Evolutionary conservation across 2,329 filamentous ascomycete genomes (phyloP), one percentile per base, ranked within the genome.

Genomic region (Fusarium camptoceras): DNA sequence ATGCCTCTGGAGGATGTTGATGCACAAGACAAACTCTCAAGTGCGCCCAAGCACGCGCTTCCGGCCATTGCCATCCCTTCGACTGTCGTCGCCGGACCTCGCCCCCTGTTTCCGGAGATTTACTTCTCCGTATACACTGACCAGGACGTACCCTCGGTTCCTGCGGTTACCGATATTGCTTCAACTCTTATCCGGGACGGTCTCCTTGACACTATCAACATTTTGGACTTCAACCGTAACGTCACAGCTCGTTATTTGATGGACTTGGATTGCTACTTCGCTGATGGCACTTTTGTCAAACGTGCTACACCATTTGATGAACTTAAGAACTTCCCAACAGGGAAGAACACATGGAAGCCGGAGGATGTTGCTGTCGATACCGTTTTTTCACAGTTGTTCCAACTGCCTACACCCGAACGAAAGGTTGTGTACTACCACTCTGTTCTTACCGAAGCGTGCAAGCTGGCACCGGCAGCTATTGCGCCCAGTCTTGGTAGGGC

Each of bases 301-400:
- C 91, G 96, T 61, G 94, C 94, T 2, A 98, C 94, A 2, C 90
- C 94, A 0, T 98, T 97, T 76, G 96, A 99, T 79, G 92, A 94
- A 76, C 87, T 99, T 50, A 88, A 91, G 34, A 91, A 91, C 47
- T 85, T 91, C 20, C 88, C 89, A 34, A 82, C 82, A 3, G 86
- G 88, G 56, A 86, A 87, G 69, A 89, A 92, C 16, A 94, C 93
- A 0, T 99, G 96, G 95, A 99, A 99, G 81, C 94, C 96, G 0
- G 96, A 99, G 82, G 96, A 99, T 81, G 92, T 98, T 62, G 93
- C 92, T 5, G 94, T 99, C n/a, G 96, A 99, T 79, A 94, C 95
- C 8, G 94, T 98, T 60, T 99, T 99, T 80, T 97, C 94, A 3
- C 95, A 98, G 80, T 86, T 99, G 43, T 93, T 97, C 77, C 92